Evolutionary conservation across 2,329 filamentous ascomycete species (phyloP).

Genomic region (Aspergillus sp.): DNA sequence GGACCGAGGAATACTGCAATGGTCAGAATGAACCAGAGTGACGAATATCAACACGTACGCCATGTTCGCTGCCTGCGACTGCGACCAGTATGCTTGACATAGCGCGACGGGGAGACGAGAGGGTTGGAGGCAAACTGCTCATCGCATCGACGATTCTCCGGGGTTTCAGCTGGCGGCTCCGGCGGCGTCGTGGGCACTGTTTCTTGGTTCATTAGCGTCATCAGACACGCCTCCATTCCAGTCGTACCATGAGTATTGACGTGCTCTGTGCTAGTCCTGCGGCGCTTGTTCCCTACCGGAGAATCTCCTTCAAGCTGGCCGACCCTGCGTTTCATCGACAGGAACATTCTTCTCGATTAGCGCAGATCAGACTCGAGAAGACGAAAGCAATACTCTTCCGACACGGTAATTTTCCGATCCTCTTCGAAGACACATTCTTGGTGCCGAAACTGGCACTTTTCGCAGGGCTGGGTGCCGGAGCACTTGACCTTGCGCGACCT

Average conservation of each 20-base stretch:
- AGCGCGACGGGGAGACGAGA: constrained; percentile 24
- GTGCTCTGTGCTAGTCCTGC: neutral
- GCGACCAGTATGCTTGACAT: constrained; percentile 4
- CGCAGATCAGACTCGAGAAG: neutral
- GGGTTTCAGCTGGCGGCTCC: constrained; percentile 2
- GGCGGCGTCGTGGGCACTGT: neutral
- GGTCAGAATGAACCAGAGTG: neutral
- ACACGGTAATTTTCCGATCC: constrained; percentile 38
- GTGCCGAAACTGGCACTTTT: constrained; percentile 28
- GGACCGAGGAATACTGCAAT: constrained; percentile 41
- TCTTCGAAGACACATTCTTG: constrained; percentile 30
- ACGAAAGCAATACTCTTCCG: constrained; percentile 26
- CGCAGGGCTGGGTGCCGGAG: constrained; percentile 27
- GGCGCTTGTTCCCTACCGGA: constrained; percentile 10
- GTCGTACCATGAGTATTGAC: constrained; percentile 1
- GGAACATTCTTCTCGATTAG: constrained; percentile 7
- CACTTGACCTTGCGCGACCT: constrained; percentile 33
- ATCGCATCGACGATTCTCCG: constrained; percentile 15
- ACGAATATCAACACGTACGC: constrained; percentile 5
- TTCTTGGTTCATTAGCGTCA: no score
- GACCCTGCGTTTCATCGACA: constrained; percentile 10
- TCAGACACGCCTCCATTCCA: neutral
- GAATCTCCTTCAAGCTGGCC: constrained; percentile 9
- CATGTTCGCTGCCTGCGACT: constrained; percentile 8
- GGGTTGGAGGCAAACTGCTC: constrained; percentile 15